Evolutionary conservation across 2,329 filamentous ascomycete species (phyloP), one percentile per base, ranked within the genome.

Genomic region (Stachybotrys chlorohalonatus): DNA sequence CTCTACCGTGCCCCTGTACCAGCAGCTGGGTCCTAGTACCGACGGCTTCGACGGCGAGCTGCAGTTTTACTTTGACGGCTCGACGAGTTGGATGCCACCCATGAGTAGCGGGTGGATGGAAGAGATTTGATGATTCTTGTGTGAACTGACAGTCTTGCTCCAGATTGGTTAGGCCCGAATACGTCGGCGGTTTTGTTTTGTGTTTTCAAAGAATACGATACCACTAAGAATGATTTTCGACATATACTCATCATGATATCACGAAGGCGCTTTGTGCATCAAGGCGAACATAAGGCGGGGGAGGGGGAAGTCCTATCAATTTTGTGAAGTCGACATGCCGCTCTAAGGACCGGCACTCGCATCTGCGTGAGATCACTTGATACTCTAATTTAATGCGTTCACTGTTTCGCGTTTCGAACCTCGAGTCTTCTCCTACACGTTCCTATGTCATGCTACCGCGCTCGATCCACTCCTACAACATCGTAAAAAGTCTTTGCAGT

Each of bases 1-100:
- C 42, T 31, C 60, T 39, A 46, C 31, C 39, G 42, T 49, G 9
- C 56, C 59, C 17, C 58, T 54, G 11, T 57, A 59, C 9, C 52
- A 57, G 13, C 57, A 54, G 42, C 62, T 72, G 5, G 65, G 63
- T 2, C 67, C 69, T n/a, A 61, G 66, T 7, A 70, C 70, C 48
- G 76, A 79, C 54, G 76, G 76, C 1, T 79, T 73, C 56, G 73
- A 77, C 57, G 67, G 63, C 8, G 76, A 78, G 61, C 60, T 79
- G 52, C 73, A 74, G 56, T 70, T 69, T 50, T 74, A 74, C 54
- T 69, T 76, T 30, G 66, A 74, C 46, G 75, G 74, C 2, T 63
- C 68, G 1, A 58, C 59, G 24, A 58, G 63, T 30, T 63, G 61
- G 62, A 31, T 62, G 36, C 54, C 58, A 6, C 48, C 55, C 11